Base-by-base conservation (phyloP, 2,329 filamentous ascomycete species). In the Sphaerulina vaccinii region DNA sequence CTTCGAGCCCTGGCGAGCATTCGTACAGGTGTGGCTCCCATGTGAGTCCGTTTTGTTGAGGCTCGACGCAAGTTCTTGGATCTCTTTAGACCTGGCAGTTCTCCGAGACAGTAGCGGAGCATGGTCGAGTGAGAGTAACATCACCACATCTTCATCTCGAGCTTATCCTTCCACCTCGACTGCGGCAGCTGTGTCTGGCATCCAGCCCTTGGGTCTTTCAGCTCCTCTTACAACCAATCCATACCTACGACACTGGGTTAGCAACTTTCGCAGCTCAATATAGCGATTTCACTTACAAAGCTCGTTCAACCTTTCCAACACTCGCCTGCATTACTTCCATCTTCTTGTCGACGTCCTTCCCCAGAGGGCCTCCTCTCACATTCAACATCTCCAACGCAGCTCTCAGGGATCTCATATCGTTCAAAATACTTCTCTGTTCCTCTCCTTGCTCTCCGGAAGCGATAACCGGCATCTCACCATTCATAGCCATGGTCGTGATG, bases 161-260 rank as follows among this genome's bases (percentile, higher is more conserved):
- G 36, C 21, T 60, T 45, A 65, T 7, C 53, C 70, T 53, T 74
- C 74, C n/a, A 75, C 72, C 49, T 65, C 71, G 55, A 70, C 70
- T 22, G 66, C 68, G 16, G 70, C 70, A 18, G 65, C 73, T 19
- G 73, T 72, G 66, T 96, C 91, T 3, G 91, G 92, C 66, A 93
- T 81, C 92, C 92, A 97, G 0, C 92, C 92, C 66, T 87, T 88
- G 0, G 92, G 92, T 56, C 90, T 76, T 75, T 99, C 93, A 46
- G 86, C 88, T 0, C 92, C 92, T 46, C 93, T 79, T 18, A 99
- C 88, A 23, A 86, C 83, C 60, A 96, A 82, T 3, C 90, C 90
- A 70, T 97, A 99, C 23, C 57, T 59, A n/a, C n/a, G 42, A 38
- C 18, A n/a, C 24, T 33, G 16, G 15, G 9, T 29, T 19, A 33